Evolutionary conservation across 208 protist species (phyloP).

Genomic region (Acanthamoeba healyi): DNA sequence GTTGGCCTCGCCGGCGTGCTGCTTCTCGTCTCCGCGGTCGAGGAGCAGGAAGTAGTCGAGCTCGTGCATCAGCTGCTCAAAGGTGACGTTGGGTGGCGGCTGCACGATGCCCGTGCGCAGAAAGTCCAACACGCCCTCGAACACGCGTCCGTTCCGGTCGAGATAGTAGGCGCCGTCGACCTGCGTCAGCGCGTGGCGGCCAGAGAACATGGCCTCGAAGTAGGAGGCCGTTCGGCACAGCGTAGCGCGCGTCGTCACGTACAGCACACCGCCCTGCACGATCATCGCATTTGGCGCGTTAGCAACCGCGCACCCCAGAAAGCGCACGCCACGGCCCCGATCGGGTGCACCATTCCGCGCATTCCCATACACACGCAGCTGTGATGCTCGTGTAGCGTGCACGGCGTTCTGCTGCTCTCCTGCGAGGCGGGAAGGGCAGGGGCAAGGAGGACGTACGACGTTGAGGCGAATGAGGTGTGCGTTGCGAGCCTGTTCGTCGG

Average conservation of each 20-base stretch:
- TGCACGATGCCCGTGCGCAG: slow-evolving; percentile 25
- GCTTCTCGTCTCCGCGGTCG: background rate
- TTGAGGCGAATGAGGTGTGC: slow-evolving; percentile 19
- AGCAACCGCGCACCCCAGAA: too few relatives aligned
- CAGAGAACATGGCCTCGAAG: slow-evolving; percentile 50
- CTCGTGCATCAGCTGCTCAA: slow-evolving; percentile 36
- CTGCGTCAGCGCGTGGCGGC: background rate
- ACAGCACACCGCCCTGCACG: background rate
- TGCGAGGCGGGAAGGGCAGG: background rate
- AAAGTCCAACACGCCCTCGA: slow-evolving; percentile 35
- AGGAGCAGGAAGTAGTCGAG: slow-evolving; percentile 31
- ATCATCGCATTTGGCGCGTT: too few relatives aligned
- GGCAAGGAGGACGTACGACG: background rate
- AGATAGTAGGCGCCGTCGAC: slow-evolving; percentile 26
- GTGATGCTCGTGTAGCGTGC: too few relatives aligned
- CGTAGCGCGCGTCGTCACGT: background rate
- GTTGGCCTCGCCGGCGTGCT: background rate
- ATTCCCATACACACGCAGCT: too few relatives aligned
- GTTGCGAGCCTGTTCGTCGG: slow-evolving; percentile 4
- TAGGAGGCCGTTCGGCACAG: slow-evolving; percentile 9
- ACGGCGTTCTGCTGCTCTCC: too few relatives aligned
- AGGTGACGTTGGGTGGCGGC: slow-evolving; percentile 12
- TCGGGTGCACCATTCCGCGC: too few relatives aligned
- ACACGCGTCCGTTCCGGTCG: slow-evolving; percentile 28
- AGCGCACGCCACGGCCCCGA: too few relatives aligned